Evolutionary conservation across 2,329 filamentous ascomycete species (phyloP), one percentile per base, ranked within the genome.

Genomic region (Cordyceps militaris): DNA sequence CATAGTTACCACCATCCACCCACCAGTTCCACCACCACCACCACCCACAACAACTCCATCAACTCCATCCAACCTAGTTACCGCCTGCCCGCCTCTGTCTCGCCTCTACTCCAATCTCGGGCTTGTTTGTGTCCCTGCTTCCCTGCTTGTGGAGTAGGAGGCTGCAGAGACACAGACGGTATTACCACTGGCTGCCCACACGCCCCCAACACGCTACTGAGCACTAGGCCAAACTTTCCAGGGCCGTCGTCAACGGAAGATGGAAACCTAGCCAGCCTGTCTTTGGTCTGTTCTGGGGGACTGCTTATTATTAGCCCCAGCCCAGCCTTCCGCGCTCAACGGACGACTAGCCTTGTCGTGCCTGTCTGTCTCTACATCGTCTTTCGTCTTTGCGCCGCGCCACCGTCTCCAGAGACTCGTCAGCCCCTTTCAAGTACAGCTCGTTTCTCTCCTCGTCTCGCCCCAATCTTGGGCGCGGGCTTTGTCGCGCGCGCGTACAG

Each of bases 221-320:
- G 34, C 53, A 44, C 53, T 56, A 56, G 34, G 44, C 24, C 53
- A 56, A 56, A 56, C 44, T n/a, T 40, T 56, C 14, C 32, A 56
- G 43, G 43, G 32, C 53, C 32, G 43, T 32, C 32, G n/a, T 48
- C 43, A 34, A 48, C 53, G 23, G 43, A 42, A 40, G 14, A 47
- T 47, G 30, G 43, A 23, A 56, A 56, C 53, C 32, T 30, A 48
- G 38, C 43, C 43, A 28, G 52, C 53, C 32, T 47, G 23, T 16
- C 43, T 30, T 54, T 36, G 52, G 43, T 19, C 21, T 16, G 14
- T 42, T 38, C n/a, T 13, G 34, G 34, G 14, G 14, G 34, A 6
- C 8, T 38, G 34, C 1, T 56, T 48, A 49, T 49, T 32, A 42
- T 49, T 49, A 46, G 24, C 19, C n/a, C 14, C 24, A 52, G 34